Evolutionary conservation across 2,329 filamentous ascomycete species (phyloP).

Genomic region (Trichoderma sp.): DNA sequence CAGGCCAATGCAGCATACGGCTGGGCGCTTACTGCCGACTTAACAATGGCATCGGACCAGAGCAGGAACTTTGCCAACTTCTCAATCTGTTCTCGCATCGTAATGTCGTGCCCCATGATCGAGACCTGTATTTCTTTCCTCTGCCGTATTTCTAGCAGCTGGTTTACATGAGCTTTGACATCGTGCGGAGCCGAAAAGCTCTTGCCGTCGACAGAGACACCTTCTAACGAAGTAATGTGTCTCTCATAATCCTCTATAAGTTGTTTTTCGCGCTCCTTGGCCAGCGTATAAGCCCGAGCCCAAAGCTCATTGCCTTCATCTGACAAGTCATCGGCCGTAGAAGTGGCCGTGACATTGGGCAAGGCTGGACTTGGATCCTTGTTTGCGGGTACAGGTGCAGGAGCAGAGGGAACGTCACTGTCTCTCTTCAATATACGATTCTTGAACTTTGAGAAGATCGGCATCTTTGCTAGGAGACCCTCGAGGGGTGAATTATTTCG

Average conservation of each 20-base stretch:
- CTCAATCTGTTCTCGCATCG: constrained; percentile 25
- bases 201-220: neutral
- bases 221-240: neutral
- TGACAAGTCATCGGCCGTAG: neutral
- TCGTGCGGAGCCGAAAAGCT: neutral
- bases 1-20: constrained; percentile 28
- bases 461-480: neutral
- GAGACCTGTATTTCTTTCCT: constrained; percentile 5
- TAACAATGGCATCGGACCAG: constrained; percentile 26
- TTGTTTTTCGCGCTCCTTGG: neutral
- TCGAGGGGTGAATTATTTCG: neutral
- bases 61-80: constrained; percentile 25
- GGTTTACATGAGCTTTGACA: neutral
- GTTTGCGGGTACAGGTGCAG: neutral
- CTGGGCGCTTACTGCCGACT: constrained; percentile 24
- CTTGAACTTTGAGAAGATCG: neutral
- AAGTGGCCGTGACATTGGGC: neutral
- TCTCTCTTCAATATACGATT: neutral
- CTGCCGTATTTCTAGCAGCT: neutral
- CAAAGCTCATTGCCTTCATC: neutral
- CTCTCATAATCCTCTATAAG: neutral
- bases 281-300: neutral
- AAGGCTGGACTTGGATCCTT: neutral
- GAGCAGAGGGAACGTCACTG: neutral
- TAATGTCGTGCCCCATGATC: constrained; percentile 24